Evolutionary conservation across 345 rosid genomes (phyloP), one percentile per base, ranked within the genome.

Genomic region (Geranium brycei): DNA sequence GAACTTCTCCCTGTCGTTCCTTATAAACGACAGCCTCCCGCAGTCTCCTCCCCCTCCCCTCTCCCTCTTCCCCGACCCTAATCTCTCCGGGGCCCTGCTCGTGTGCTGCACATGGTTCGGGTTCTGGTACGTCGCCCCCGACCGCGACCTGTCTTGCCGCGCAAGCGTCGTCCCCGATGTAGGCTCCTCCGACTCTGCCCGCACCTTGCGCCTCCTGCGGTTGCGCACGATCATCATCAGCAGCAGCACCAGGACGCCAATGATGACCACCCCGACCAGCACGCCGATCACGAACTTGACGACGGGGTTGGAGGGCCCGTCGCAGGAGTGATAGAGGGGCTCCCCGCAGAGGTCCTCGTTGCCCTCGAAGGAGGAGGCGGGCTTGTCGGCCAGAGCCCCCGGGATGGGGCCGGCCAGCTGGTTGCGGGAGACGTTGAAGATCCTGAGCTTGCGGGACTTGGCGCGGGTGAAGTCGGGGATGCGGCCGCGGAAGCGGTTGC

Each of bases 371-470:
- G 81, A 70, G 40, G 70, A 75, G 16, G 86, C 58, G 64, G 19
- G 68, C 79, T 83, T 64, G 31, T 60, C 64, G 51, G 75, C 68
- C 17, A 89, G 77, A 71, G 80, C 69, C 64, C 62, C 53, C 14
- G 96, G 96, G 31, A 89, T 87, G 4, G 80, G 85, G 68, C 96
- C 96, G 55, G 73, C 89, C 64, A 89, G 80, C 61, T 80, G 77
- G 69, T 89, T 89, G 73, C 78, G 83, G 3, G 91, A 82, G 0
- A 89, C 53, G 79, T 79, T 73, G 14, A 72, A 80, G 14, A 73
- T 53, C 76, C 68, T 80, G 19, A 89, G 60, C 13, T 11, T 56
- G 8, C 61, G 62, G 13, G 14, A 2, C 53, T 11, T 47, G 15
- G 14, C 15, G 23, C 75, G 80, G 3, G 65, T 63, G 61, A 89